Base-by-base conservation (phyloP, 306 rosid genomes). In the Vigna trinervia region DNA sequence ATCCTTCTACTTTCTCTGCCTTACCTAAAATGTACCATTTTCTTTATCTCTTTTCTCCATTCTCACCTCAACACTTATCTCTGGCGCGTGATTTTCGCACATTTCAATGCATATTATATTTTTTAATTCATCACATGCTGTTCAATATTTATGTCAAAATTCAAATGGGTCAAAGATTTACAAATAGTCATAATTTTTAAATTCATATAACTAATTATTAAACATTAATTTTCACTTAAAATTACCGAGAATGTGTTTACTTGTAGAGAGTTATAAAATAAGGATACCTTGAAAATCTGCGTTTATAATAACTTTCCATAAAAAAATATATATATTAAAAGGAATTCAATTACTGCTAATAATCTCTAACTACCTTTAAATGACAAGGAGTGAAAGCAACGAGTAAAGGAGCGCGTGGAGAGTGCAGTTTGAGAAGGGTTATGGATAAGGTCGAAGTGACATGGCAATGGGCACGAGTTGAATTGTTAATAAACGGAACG, bases 361-460 rank as follows among this genome's bases (percentile, higher is more conserved):
- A 34, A 34, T 34, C 7, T 34, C 38, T 34, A 34, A 34, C 38
- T 34, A 0, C 6, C 38, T 34, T 34, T 34, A 4, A 34, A 34
- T 26, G 38, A 34, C 0, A 36, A 41, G 46, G 12, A 2, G 12
- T 1, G 39, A 54, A 12, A 50, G n/a, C 5, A 17, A 52, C 12
- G 58, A 0, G 12, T n/a, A 5, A 0, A 1, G 47, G 32, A 57
- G 73, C 67, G 78, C 68, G 68, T 79, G 78, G 66, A 52, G 50
- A 13, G 34, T 51, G 78, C 63, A 20, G 38, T 46, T 61, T 71
- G 7, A 2, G 12, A 15, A 79, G 10, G 32, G 47, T 38, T 64
- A 12, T 80, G 84, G 84, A 80, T 80, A 80, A 73, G 80, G 52
- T 8, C 19, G 52, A 71, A 71, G 9, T 23, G 72, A 60, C 34